Conservation (phyloP, 1,139 yeast genomes). For the Geotrichum europaeum region DNA sequence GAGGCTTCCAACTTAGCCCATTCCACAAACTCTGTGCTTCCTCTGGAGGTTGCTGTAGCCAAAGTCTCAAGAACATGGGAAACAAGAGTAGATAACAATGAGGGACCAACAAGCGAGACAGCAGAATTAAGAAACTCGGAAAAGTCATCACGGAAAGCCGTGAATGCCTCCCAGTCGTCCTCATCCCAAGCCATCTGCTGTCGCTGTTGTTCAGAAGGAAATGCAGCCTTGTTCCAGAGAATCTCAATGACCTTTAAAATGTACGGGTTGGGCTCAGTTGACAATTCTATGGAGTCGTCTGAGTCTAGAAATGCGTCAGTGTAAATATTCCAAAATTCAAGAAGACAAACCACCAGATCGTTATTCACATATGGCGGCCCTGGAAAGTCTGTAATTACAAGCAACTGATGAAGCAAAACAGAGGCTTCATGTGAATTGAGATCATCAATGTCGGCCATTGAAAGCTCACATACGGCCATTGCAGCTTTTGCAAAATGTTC, state of each 20-base stretch:
- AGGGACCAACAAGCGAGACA: conserved; percentile 56
- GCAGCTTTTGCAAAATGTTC: conserved; percentile 6
- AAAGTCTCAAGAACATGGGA: conserved; percentile 36
- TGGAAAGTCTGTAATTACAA: conserved; percentile 54
- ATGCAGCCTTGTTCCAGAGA: conserved; percentile 58
- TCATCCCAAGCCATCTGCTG: conserved; percentile 24
- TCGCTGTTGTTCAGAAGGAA: conserved; percentile 33
- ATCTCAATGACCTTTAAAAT: conserved; percentile 46
- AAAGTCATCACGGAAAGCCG: conserved; percentile 62
- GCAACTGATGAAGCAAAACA: conserved; percentile 32
- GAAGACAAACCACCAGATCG: conserved; percentile 54
- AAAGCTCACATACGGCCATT: conserved; percentile 12
- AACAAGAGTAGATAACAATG: conserved; percentile 49
- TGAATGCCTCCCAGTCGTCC: conserved; percentile 48
- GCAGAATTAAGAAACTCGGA: conserved; percentile 68
- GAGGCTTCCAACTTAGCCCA: conserved; percentile 61
- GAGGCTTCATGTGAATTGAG: conserved; percentile 5
- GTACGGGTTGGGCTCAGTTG: conserved; percentile 28
- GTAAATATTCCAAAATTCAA: conserved; percentile 76
- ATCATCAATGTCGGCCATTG: conserved; percentile 8
- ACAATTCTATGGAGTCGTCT: conserved; percentile 37
- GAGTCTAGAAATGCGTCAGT: conserved; percentile 59
- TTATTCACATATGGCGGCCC: conserved; percentile 65
- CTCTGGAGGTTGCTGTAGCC: not conserved
- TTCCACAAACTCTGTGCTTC: conserved; percentile 16